phyloP scores from a whole-genome alignment of 192 early-diverging fungal species.

The Umbelopsis ramanniana region DNA sequence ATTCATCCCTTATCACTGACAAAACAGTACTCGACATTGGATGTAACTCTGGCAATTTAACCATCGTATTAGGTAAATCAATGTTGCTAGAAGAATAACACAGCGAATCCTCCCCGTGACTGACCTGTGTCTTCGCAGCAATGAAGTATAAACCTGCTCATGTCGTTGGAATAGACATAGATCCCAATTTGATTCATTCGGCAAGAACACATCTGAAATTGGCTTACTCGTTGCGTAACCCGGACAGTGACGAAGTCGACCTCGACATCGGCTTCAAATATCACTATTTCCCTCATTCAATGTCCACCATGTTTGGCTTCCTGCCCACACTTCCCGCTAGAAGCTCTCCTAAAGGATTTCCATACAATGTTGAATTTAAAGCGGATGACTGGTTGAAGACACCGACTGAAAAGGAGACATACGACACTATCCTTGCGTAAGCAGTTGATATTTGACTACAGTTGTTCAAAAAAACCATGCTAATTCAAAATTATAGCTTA shows the following conservation, averaged over 20 bases:
- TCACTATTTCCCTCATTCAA: slow-evolving; percentile 63
- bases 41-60: slow-evolving; percentile 74
- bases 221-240: slow-evolving; percentile 45
- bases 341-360: slow-evolving; percentile 47
- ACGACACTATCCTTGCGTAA: slow-evolving; percentile 71
- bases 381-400: slow-evolving; percentile 61
- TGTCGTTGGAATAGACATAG: slow-evolving; percentile 79
- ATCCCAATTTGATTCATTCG: slow-evolving; percentile 61
- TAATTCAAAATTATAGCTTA: slow-evolving; percentile 40
- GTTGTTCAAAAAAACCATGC: not conserved
- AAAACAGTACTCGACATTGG: slow-evolving; percentile 78
- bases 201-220: slow-evolving; percentile 52
- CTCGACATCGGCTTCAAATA: slow-evolving; percentile 22
- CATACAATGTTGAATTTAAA: slow-evolving; percentile 64
- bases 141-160: slow-evolving; percentile 49
- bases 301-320: slow-evolving; percentile 44
- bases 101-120: too few species aligned
- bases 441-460: not conserved
- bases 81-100: too few species aligned
- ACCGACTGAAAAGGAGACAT: slow-evolving; percentile 40
- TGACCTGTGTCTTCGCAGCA: slow-evolving; percentile 40
- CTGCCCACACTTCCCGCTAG: slow-evolving; percentile 33
- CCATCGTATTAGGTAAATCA: slow-evolving; percentile 60
- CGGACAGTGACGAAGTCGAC: slow-evolving; percentile 8
- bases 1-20: slow-evolving; percentile 49